Base-by-base conservation (phyloP, 2,329 filamentous ascomycete species). In the Xylariales sp. region DNA sequence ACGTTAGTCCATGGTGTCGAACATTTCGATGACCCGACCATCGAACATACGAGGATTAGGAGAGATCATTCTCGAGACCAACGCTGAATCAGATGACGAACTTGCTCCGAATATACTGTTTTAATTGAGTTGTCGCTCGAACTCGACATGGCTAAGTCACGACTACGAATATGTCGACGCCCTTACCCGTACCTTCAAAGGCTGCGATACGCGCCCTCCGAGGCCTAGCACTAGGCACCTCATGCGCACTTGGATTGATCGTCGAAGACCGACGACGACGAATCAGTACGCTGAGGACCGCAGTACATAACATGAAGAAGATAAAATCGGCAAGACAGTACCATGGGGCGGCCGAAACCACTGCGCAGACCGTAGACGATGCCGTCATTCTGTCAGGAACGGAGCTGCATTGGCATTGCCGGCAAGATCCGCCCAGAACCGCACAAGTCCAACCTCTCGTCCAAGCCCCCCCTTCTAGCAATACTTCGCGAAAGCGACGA, bases 191-290 rank as follows among this genome's bases (percentile, higher is more conserved):
- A 42, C 74, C 74, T 35, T 78, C 76, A 27, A 73, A 73, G 60
- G 71, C 71, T 45, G 73, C 71, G 44, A 65, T 79, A 48, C 70
- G 73, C 57, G 70, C 74, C 44, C 70, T 80, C 25, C 73, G 74
- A 46, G 70, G 74, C 47, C 66, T 78, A 44, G 68, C 76, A 42
- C 59, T 80, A 12, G 76, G 75, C 38, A 78, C 75, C 2, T 76
- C 75, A 7, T 79, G 74, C 53, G 78, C 74, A 31, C 65, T 79
- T 42, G 68, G 71, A 37, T 56, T 76, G 19, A 61, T 80, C 42
- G 65, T 76, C 43, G 75, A 80, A 57, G 76, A 80, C 56, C 73
- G 74, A 35, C 68, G 75, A 45, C 71, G 73, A 43, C 70, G 74
- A 19, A 71, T 78, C 46, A 70, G 71, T 41, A 63, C 74, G 32